Base-by-base conservation (phyloP, 2,329 filamentous ascomycete genomes). In the Periconia digitata region DNA sequence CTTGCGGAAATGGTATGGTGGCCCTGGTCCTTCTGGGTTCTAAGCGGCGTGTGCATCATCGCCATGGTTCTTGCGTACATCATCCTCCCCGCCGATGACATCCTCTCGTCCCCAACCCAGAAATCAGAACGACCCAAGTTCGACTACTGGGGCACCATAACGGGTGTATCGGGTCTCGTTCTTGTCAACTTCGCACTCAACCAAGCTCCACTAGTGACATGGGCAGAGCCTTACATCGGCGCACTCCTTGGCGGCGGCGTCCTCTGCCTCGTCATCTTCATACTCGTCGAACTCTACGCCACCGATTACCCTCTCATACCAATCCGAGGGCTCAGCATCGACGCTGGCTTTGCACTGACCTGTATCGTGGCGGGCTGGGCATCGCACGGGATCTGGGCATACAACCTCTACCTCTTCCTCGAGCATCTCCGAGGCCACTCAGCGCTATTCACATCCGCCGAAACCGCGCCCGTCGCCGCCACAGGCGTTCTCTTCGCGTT, bases 131-230 rank as follows among this genome's bases (percentile, higher is more conserved):
- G 44, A 40, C 59, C 58, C 47, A 56, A 63, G 18, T 63, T 76
- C 17, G 76, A 79, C 46, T 61, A 72, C 32, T 56, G 73, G 24
- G 79, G 78, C 15, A 70, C 72, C 6, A 50, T 73, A 2, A 69
- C 72, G 12, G 84, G 84, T 1, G 74, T 86, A 12, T 68, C 72
- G 0, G 77, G 77, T 0, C 69, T 87, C 7, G 71, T 85, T 0
- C 72, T 87, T n/a, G 76, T 87, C 66, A 86, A 85, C 63, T 81
- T 87, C 55, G 81, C 84, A 0, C 85, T 82, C 78, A 86, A 84
- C 51, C 82, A 87, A 58, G 83, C 79, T 0, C 77, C 81, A 0
- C 71, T 82, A 0, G 79, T 76, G 1, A 80, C 81, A 2, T 87
- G 84, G 85, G 55, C 65, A 1, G 72, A 74, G 2, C 73, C 81